These are phyloP conservation scores for Metarhizium rileyi DNA, from an alignment of 2,329 filamentous ascomycete species.

Conservation along the genomic window DNA sequence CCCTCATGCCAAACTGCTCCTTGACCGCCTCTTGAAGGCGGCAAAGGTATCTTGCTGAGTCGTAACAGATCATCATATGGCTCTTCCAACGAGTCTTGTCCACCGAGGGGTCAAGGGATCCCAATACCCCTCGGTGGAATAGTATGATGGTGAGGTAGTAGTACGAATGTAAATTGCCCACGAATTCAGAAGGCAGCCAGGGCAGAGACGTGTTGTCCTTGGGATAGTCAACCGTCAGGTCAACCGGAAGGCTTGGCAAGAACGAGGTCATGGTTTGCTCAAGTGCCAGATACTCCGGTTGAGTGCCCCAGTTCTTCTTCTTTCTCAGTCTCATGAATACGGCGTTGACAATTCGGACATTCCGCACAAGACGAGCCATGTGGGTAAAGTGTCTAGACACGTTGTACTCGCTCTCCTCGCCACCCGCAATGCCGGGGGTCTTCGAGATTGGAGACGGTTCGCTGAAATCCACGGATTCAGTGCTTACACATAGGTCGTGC, in stretches of 20 bases:
- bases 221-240: conserved; percentile 70
- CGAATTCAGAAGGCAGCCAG: conserved; percentile 76
- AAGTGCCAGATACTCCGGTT: conserved; percentile 71
- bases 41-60: conserved; percentile 75
- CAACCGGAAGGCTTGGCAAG: conserved; percentile 64
- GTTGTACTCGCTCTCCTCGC: neutral
- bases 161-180: conserved; percentile 83
- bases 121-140: conserved; percentile 77
- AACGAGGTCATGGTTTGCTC: conserved; percentile 69
- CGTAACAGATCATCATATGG: conserved; percentile 79
- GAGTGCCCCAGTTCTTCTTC: conserved; percentile 75
- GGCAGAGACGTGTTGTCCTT: conserved; percentile 64
- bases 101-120: conserved; percentile 61
- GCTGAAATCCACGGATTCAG: conserved; percentile 71
- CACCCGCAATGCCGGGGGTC: neutral
- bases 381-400: conserved; percentile 31
- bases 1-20: conserved; percentile 64
- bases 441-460: conserved; percentile 8
- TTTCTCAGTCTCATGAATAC: conserved; percentile 65
- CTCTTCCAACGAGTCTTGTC: conserved; percentile 72
- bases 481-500: conserved; percentile 65
- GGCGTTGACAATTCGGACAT: conserved; percentile 66
- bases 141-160: conserved; percentile 79
- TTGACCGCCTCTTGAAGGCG: conserved; percentile 77
- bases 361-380: conserved; percentile 65